Base-by-base conservation (phyloP, 495 filamentous ascomycete genomes). In the Penicillium bovifimosum region DNA sequence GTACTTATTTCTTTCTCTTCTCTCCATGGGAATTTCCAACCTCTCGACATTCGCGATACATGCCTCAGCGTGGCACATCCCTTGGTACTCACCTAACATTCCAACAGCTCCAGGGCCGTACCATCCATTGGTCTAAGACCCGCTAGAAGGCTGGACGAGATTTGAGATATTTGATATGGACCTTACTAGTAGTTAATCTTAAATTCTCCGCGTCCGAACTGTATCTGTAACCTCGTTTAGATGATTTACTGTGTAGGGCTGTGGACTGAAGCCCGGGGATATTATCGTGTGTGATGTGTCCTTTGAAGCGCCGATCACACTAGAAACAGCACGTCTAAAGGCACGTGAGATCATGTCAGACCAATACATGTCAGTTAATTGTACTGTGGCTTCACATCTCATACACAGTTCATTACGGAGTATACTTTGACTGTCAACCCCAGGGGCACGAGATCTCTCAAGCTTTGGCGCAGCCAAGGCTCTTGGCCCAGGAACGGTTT, bases 51-150 rank as follows among this genome's bases (percentile, higher is more conserved):
- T 36, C 26, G 46, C 48, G 26, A 47, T 53, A 50, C 60, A 61
- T 36, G 53, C 33, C 52, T 33, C 44, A 50, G 53, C 50, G 57
- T 61, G 60, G 63, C 51, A 63, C 63, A 59, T 63, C 56, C 56
- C 26, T 24, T 28, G 8, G 11, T 40, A 61, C 20, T 4, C 36
- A 61, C 63, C 20, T 4, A 36, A 61, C 63, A 66, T 66, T 66
- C 63, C 63, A 57, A 59, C 56, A 52, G 50, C 36, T 36, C n/a
- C n/a, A n/a, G n/a, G n/a, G n/a, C n/a, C n/a, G n/a, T 31, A 36
- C 18, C 4, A 14, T 10, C 16, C 28, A 61, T 56, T 64, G 61
- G 61, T 5, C 16, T 9, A 26, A 9, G 20, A 6, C 29, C 8
- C 31, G 9, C 13, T 11, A 13, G 47, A 24, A 55, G 59, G 56